These are phyloP conservation scores for Mycena sp. DNA, from an alignment of 1,284 basidiomycete genomes.

Conservation along the genomic window DNA sequence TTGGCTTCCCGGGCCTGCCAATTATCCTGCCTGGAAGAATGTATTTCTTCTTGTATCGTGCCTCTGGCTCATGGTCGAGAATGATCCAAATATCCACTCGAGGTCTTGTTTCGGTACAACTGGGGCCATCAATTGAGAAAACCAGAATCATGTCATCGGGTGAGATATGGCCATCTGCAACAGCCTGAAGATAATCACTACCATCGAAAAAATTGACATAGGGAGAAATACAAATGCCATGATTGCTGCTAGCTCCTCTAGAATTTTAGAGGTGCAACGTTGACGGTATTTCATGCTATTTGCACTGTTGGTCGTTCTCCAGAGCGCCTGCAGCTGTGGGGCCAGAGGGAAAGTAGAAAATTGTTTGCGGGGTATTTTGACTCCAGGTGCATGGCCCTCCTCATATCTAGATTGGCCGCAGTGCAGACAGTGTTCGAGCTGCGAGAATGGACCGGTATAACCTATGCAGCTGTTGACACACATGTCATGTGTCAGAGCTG, in stretches of 20 bases:
- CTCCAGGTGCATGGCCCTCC: conserved; percentile 18
- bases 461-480: conserved; percentile 40
- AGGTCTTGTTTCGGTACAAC: conserved; percentile 20
- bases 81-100: conserved; percentile 11
- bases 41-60: conserved; percentile 17
- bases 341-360: conserved; percentile 33
- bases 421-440: conserved; percentile 31
- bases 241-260: conserved; percentile 14
- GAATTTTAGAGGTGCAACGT: not conserved
- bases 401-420: conserved; percentile 39
- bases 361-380: conserved; percentile 11
- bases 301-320: conserved; percentile 23
- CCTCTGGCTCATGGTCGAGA: conserved; percentile 1
- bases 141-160: conserved; percentile 21
- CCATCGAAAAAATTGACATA: conserved; percentile 13
- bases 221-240: not conserved
- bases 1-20: conserved; percentile 16
- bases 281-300: conserved; percentile 31
- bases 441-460: conserved; percentile 36
- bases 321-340: conserved; percentile 35
- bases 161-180: conserved; percentile 30
- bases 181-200: conserved; percentile 20
- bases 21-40: conserved; percentile 12
- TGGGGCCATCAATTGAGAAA: conserved; percentile 18
- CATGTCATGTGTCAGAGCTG: conserved; percentile 36